phyloP scores from a whole-genome alignment of 2,329 filamentous ascomycete species.

The Orbilia oligospora region DNA sequence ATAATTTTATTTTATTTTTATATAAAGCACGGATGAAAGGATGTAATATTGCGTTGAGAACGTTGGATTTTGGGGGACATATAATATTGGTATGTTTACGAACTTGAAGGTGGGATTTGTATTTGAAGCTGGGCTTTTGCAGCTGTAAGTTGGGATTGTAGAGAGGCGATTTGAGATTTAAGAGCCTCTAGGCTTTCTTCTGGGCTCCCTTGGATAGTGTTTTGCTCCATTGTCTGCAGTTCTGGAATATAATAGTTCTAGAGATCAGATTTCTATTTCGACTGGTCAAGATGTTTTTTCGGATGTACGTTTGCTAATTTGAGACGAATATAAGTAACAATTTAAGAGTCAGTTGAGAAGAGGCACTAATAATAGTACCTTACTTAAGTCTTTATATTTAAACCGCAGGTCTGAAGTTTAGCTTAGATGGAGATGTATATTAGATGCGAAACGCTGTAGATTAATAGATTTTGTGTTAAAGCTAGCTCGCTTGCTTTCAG shows the following conservation, averaged over 20 bases:
- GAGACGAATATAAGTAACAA: not conserved
- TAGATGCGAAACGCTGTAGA: not conserved
- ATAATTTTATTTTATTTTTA: not conserved
- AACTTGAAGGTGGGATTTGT: not conserved
- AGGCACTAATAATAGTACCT: no score
- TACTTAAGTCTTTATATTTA: no score
- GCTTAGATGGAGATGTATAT: no score
- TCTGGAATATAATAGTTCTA: not conserved
- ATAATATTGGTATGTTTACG: not conserved
- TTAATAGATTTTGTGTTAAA: conserved; percentile 1
- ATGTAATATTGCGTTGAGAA: conserved; percentile 29
- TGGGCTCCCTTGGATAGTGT: not conserved
- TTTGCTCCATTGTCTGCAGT: conserved; percentile 2
- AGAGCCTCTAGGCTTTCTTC: conserved; percentile 27
- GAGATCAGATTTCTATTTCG: not conserved
- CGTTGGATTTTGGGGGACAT: conserved; percentile 46
- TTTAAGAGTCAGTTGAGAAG: no score
- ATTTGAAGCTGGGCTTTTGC: conserved; percentile 46
- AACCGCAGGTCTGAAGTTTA: no score
- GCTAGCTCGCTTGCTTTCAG: not conserved
- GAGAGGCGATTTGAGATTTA: conserved; percentile 39
- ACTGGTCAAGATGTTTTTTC: not conserved
- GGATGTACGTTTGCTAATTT: not conserved
- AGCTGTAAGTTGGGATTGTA: conserved; percentile 47
- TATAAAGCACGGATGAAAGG: conserved; percentile 26